Evolutionary conservation across 2,329 filamentous ascomycete species (phyloP).

Genomic region (Phaeosphaeria sp.): DNA sequence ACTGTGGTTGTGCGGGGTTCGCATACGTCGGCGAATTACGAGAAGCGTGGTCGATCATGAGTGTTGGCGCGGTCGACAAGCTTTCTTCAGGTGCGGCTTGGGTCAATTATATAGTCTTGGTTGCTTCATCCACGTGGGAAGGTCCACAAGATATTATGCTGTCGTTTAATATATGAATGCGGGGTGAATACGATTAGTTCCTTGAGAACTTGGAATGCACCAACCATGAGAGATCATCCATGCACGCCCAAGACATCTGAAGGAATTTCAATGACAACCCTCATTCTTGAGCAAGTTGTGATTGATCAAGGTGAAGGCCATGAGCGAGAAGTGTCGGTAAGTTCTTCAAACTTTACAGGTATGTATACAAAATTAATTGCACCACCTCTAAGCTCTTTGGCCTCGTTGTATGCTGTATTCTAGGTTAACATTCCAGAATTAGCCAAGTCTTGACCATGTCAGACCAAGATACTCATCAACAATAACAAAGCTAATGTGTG

Average conservation of each 20-base stretch:
- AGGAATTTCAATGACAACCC: background rate
- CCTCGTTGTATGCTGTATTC: too few relatives aligned
- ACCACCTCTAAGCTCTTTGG: too few relatives aligned
- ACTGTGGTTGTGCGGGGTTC: constrained; percentile 18
- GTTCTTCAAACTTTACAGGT: background rate
- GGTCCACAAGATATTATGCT: background rate
- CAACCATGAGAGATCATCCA: background rate
- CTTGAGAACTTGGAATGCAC: background rate
- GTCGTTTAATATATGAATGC: background rate
- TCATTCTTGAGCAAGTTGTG: background rate
- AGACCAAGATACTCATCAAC: too few relatives aligned
- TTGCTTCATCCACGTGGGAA: background rate
- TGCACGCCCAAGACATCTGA: background rate
- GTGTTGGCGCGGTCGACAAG: constrained; percentile 12
- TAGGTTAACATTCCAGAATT: too few relatives aligned
- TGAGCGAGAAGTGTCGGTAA: background rate
- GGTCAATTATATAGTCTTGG: constrained; percentile 26
- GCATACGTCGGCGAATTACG: constrained; percentile 13
- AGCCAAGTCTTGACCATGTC: too few relatives aligned
- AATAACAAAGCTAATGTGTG: too few relatives aligned
- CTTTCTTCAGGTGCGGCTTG: constrained; percentile 20
- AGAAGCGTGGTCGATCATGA: constrained; percentile 3
- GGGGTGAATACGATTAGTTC: background rate
- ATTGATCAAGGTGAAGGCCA: background rate
- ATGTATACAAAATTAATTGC: background rate